Evolutionary conservation across 129 eudicot genomes (phyloP), one percentile per base, ranked within the genome.

Genomic region (Glebionis coronaria): DNA sequence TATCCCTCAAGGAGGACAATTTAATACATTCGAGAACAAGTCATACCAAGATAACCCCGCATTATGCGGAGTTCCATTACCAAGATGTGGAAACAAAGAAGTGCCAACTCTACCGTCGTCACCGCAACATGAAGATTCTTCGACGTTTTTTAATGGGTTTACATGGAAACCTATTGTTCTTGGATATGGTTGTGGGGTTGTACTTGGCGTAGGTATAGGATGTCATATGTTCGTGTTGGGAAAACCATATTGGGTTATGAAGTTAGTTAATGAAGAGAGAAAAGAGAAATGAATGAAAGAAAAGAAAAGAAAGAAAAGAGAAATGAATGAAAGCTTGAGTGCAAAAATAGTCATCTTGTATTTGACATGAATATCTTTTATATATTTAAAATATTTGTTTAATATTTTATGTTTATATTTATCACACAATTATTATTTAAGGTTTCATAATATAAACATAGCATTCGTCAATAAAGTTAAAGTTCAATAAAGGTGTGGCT

Each of bases 1-100:
- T 3, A 46, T 61, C n/a, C 76, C 76, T 13, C 76, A 63, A 46
- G 69, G 76, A 27, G 35, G 28, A 18, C 76, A 71, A 27, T 51
- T 72, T 11, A 4, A 31, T 25, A 72, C 69, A 8, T 72, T 62
- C 15, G 44, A 2, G 9, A 51, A 35, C 25, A 25, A 13, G 29
- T 61, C 69, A 2, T 72, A 13, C 50, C 11, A 5, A 12, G 76
- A 68, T 21, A 72, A 72, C 23, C 19, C 38, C 12, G 70, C 42
- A 11, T 62, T 62, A 58, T 61, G 76, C 19, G 77, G 70, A 51
- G 4, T 38, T 27, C 61, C 77, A 6, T 52, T 72, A 55, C 53
- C 70, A n/a, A 52, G 35, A 40, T 72, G 73, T 12, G 58, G 44
- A 20, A 25, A 40, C 18, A 35, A 35, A n/a, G 49, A 47, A n/a